Evolutionary conservation across 768 basidiomycete genomes (phyloP), one percentile per base, ranked within the genome.

Genomic region (Kwoniella dendrophila): DNA sequence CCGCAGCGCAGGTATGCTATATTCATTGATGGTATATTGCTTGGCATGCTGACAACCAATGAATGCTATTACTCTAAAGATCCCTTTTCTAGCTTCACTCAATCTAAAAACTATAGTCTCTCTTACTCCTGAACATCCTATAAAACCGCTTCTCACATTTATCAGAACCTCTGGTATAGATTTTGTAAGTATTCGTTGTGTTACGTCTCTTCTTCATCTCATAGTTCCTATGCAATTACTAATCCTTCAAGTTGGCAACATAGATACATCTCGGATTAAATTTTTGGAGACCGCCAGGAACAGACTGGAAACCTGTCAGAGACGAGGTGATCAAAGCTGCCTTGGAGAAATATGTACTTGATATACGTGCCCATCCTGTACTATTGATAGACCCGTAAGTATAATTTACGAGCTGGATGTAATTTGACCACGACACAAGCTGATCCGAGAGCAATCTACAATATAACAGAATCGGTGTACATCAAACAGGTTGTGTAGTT

Each of bases 81-180:
- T 77, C 20, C 72, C 74, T 4, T 77, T 69, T 50, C 54, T 77
- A 0, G 64, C 66, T 27, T 66, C 70, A 0, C 57, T 77, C 16
- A 61, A 56, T 20, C 55, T 77, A 18, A 70, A 65, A 57, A 75
- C 74, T 0, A 67, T 77, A 40, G 66, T 77, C 41, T 75, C 74
- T 2, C 61, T 77, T 5, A 77, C 76, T 0, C 70, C 76, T 1
- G 76, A 77, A 56, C 70, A 71, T 54, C 74, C 76, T n/a, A 75
- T 71, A 36, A 72, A 69, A 47, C 62, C 69, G 27, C 58, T 77
- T 10, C 33, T 75, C 10, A 40, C 60, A 1, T 72, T 69, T 36
- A 66, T 68, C 26, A 24, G 67, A 22, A 26, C 61, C 4, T 43
- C 61, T 7, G 61, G 59, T 0, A 65, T 77, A 26, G 66, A 72